Conservation (phyloP, 2,329 filamentous ascomycete species). For the Clonostachys chloroleuca region DNA sequence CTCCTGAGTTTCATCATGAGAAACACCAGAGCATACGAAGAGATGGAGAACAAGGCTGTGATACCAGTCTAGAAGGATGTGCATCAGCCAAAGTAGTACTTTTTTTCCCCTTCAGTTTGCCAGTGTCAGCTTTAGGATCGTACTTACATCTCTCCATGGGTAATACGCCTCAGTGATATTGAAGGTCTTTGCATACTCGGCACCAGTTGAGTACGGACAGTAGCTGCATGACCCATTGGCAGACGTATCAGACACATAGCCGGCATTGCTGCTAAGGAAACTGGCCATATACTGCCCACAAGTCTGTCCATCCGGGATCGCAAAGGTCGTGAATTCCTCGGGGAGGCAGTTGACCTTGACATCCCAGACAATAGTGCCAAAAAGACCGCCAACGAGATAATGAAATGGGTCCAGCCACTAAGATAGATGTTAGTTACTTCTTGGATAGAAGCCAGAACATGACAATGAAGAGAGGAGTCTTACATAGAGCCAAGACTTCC, state of each 20-base stretch:
- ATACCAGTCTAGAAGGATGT: conserved; percentile 30
- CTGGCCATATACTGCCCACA: conserved; percentile 48
- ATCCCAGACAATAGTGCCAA: conserved; percentile 40
- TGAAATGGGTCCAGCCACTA: conserved; percentile 47
- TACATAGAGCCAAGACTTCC: conserved; percentile 54
- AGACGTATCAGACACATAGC: conserved; percentile 51
- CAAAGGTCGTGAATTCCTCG: conserved; percentile 38
- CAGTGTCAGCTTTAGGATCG: conserved; percentile 10
- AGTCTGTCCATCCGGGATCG: conserved; percentile 38
- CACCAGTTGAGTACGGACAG: conserved; percentile 50
- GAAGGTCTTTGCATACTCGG: conserved; percentile 50
- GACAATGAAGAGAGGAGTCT: not conserved
- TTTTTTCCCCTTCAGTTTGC: conserved; percentile 4
- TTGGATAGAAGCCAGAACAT: conserved; percentile 9
- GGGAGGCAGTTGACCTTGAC: conserved; percentile 32
- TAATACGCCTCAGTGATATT: conserved; percentile 53
- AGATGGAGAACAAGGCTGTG: conserved; percentile 44
- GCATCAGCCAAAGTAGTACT: conserved; percentile 3
- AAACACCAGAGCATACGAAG: conserved; percentile 36
- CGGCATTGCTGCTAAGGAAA: conserved; percentile 40
- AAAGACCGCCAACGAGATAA: conserved; percentile 45
- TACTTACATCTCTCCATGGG: conserved; percentile 53
- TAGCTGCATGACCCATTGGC: conserved; percentile 46
- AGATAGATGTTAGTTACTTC: conserved; percentile 1
- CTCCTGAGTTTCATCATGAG: conserved; percentile 32